Percentiles rank a stretch among this genome's conserved stretches.
These are phyloP conservation scores for Camellia sinensis DNA, from an alignment of 148 eudicot species.

Conservation along the genomic window DNA sequence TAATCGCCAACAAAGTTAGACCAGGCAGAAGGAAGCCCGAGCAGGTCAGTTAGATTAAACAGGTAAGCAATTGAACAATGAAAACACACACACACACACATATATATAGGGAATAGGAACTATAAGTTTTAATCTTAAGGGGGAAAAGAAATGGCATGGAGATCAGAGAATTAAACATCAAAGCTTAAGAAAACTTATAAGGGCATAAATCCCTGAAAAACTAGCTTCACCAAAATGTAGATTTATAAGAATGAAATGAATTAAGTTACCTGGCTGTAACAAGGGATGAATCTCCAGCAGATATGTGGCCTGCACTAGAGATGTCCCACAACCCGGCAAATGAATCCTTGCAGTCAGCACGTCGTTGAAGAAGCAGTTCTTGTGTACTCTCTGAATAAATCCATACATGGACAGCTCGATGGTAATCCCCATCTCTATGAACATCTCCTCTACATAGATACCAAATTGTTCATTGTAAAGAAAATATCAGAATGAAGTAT, in stretches of 20 bases:
- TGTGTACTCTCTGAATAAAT: conserved; percentile 86
- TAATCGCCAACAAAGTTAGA: not conserved
- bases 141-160: too few relatives aligned
- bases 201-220: not conserved
- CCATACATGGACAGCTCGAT: conserved; percentile 94
- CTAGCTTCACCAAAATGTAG: not conserved
- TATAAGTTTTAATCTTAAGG: too few relatives aligned
- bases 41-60: not conserved
- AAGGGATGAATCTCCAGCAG: conserved; percentile 94
- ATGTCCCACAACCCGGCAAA: conserved; percentile 93
- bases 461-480: not conserved
- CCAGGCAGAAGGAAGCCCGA: too few relatives aligned
- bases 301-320: conserved; percentile 97
- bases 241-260: not conserved
- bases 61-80: not conserved
- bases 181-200: conserved; percentile 6
- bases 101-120: too few relatives aligned
- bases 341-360: conserved; percentile 90
- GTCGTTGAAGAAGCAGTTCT: conserved; percentile 75
- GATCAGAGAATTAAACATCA: not conserved
- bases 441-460: conserved; percentile 54
- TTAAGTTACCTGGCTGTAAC: conserved; percentile 63
- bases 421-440: conserved; percentile 95
- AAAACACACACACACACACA: not conserved
- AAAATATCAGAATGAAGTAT: not conserved